These are phyloP conservation scores for Turnera subulata DNA, from an alignment of 345 rosid species.

Conservation along the genomic window DNA sequence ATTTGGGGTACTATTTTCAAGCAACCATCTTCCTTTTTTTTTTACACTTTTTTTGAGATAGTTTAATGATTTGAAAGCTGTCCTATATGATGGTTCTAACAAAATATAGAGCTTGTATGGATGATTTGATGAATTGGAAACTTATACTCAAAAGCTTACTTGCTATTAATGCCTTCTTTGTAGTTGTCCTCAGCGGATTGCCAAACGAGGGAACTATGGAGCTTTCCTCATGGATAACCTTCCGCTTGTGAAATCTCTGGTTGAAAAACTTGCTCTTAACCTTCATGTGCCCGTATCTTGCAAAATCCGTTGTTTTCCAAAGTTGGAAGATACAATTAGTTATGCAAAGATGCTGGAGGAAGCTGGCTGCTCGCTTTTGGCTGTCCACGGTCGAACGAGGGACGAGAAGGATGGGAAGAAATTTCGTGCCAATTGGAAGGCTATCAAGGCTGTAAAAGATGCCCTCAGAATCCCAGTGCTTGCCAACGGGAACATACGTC, in stretches of 20 bases:
- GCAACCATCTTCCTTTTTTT: too few species aligned
- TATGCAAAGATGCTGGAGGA: conserved; percentile 93
- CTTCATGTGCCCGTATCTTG: conserved; percentile 80
- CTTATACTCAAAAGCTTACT: not conserved
- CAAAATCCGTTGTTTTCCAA: conserved; percentile 79
- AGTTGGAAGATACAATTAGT: conserved; percentile 61
- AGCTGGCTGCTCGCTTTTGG: conserved; percentile 89
- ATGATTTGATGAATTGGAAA: too few species aligned
- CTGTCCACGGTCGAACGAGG: conserved; percentile 88
- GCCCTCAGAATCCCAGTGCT: conserved; percentile 75
- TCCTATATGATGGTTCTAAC: too few species aligned
- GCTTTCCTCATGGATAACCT: conserved; percentile 97
- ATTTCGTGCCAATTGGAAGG: conserved; percentile 72
- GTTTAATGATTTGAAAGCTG: too few species aligned
- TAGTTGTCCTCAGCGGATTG: conserved; percentile 97
- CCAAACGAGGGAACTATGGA: conserved; percentile 82
- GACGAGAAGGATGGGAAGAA: conserved; percentile 88
- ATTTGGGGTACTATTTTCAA: conserved; percentile 60
- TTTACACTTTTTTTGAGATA: too few species aligned
- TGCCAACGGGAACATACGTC: conserved; percentile 89
- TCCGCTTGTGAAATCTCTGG: conserved; percentile 75
- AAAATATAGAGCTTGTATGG: too few species aligned
- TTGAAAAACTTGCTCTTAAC: conserved; percentile 63
- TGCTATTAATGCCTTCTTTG: conserved; percentile 1
- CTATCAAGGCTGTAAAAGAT: conserved; percentile 74